A percentile compares a stretch with the other conserved stretches of the same genome.
phyloP scores from a whole-genome alignment of 306 rosid genomes.

The Potentilla sterilis region DNA sequence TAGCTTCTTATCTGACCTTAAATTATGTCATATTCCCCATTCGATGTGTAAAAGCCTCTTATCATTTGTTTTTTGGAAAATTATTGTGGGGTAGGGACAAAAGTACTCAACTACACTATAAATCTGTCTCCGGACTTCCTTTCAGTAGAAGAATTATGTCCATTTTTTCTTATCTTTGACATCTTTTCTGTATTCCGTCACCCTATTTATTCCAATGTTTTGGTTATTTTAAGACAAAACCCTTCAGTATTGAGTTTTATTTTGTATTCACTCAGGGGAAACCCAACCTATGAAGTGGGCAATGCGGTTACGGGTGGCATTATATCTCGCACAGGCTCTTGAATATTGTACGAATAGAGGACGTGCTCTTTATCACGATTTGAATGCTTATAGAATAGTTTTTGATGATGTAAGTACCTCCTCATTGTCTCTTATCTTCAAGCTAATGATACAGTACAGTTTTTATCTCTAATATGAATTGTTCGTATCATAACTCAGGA shows the following conservation, averaged over 20 bases:
- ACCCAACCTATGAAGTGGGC: slow-evolving; percentile 92
- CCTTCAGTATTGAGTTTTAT: slow-evolving; percentile 17
- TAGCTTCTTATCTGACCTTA: background rate
- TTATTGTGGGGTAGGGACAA: background rate
- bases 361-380: slow-evolving; percentile 92
- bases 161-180: background rate
- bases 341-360: slow-evolving; percentile 92
- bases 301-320: slow-evolving; percentile 92
- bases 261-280: slow-evolving; percentile 65
- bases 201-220: background rate
- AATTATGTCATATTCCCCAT: background rate
- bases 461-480: slow-evolving; percentile 7
- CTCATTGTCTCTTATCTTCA: slow-evolving; percentile 16
- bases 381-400: slow-evolving; percentile 87
- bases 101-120: background rate
- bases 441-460: background rate
- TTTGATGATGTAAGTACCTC: slow-evolving; percentile 76
- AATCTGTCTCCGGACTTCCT: background rate
- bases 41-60: background rate
- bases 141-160: background rate
- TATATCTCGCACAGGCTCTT: slow-evolving; percentile 88
- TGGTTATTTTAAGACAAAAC: background rate
- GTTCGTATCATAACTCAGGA: slow-evolving; percentile 49
- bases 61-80: background rate
- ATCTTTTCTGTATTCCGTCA: background rate